A percentile compares a stretch with the other conserved stretches of the same genome.
Conservation (phyloP, 768 basidiomycete species). For the Hypsizygus marmoreus region DNA sequence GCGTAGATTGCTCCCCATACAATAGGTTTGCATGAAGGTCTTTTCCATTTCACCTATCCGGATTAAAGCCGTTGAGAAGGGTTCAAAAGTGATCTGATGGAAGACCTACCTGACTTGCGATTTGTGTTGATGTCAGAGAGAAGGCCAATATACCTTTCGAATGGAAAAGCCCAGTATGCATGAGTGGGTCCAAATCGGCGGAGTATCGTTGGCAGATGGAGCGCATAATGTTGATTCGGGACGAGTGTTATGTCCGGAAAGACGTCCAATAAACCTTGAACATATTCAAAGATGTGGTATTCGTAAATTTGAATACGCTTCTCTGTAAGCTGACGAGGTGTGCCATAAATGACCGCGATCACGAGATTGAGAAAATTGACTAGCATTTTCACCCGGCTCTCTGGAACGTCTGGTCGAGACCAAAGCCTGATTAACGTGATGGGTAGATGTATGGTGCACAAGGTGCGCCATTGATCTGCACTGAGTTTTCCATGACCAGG, state of each 20-base stretch:
- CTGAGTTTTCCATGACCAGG: conserved; percentile 28
- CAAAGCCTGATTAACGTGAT: conserved; percentile 31
- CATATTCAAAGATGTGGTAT: conserved; percentile 26
- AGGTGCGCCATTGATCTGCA: conserved; percentile 32
- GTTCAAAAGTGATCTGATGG: too few relatives aligned
- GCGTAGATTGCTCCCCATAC: too few relatives aligned
- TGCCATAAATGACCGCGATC: conserved; percentile 24
- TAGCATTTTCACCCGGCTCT: conserved; percentile 13
- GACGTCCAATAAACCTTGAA: conserved; percentile 16
- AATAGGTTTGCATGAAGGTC: too few relatives aligned
- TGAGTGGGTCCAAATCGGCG: conserved; percentile 30
- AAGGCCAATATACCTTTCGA: conserved; percentile 27
- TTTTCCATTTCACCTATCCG: too few relatives aligned
- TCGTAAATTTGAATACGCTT: conserved; percentile 17
- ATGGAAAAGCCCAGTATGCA: conserved; percentile 36
- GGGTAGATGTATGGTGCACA: conserved; percentile 26
- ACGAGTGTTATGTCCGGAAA: conserved; percentile 19
- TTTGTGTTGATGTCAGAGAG: conserved; percentile 25
- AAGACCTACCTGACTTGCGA: conserved; percentile 22
- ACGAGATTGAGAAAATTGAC: conserved; percentile 32
- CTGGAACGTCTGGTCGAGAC: conserved; percentile 8
- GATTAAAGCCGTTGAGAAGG: too few relatives aligned
- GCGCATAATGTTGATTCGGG: conserved; percentile 33
- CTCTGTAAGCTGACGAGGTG: conserved; percentile 18
- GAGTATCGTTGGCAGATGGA: conserved; percentile 31